Percentiles rank a stretch among this genome's conserved stretches.
Conservation (phyloP, 179 eudicot genomes). For the Silene noctiflora region DNA sequence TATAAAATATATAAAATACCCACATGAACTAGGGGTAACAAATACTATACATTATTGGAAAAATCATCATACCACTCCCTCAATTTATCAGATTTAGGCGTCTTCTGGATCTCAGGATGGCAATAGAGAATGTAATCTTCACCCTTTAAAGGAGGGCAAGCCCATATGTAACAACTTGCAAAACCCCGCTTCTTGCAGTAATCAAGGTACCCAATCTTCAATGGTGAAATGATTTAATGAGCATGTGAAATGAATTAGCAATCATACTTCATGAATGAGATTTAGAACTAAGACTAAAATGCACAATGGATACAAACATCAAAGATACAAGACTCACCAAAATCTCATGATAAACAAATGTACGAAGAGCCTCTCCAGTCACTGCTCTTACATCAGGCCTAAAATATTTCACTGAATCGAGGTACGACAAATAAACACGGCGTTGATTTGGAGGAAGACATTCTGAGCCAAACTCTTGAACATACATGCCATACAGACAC, state of each 20-base stretch:
- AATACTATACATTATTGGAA: not conserved
- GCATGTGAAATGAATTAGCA: not conserved
- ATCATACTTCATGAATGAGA: not conserved
- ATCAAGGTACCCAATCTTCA: constrained; percentile 93
- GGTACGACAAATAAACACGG: constrained; percentile 90
- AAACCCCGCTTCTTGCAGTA: constrained; percentile 97
- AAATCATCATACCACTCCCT: constrained; percentile 79
- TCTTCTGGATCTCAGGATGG: constrained; percentile 99
- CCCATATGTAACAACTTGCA: constrained; percentile 99
- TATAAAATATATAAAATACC: not conserved
- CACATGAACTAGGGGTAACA: not conserved
- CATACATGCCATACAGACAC: constrained; percentile 97
- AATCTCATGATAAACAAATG: constrained; percentile 98
- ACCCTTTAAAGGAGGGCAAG: constrained; percentile 98
- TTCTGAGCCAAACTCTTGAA: constrained; percentile 96
- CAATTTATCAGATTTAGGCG: constrained; percentile 97
- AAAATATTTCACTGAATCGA: constrained; percentile 97
- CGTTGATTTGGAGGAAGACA: constrained; percentile 88
- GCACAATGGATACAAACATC: not conserved
- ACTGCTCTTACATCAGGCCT: constrained; percentile 89
- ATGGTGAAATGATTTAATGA: not conserved
- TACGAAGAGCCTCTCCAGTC: constrained; percentile 94
- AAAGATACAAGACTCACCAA: constrained; percentile 46
- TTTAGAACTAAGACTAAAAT: constrained; percentile 4
- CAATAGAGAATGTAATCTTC: constrained; percentile 99